Evolutionary conservation across 2,329 filamentous ascomycete species (phyloP).

Genomic region (Ciborinia camelliae): DNA sequence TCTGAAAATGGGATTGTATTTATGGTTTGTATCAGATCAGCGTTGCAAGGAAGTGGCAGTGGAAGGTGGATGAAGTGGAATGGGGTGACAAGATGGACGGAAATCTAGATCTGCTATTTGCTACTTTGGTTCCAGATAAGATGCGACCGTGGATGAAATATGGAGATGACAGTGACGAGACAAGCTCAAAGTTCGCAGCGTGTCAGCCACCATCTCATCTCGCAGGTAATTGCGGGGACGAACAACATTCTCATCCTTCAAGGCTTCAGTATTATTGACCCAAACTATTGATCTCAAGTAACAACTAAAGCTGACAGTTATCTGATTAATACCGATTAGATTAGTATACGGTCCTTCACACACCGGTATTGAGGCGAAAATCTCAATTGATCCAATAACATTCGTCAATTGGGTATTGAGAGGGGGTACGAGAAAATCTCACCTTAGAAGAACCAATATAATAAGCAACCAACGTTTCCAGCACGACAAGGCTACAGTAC

Average conservation of each 20-base stretch:
- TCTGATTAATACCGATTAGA: conserved; percentile 1
- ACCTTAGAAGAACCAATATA: conserved; percentile 1
- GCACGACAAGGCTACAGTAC: conserved; percentile 18
- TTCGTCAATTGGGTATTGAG: neutral
- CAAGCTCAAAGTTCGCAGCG: neutral
- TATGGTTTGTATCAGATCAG: conserved; percentile 3
- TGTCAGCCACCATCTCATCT: conserved; percentile 6
- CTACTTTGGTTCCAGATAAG: neutral
- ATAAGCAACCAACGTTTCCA: conserved; percentile 9
- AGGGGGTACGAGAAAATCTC: neutral
- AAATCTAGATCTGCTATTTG: conserved; percentile 3
- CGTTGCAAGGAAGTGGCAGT: neutral
- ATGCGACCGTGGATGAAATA: neutral
- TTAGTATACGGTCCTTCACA: neutral
- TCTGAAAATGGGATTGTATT: neutral
- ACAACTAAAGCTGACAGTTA: neutral
- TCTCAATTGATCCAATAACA: neutral
- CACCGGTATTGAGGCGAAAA: conserved; percentile 19
- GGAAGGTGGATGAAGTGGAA: neutral
- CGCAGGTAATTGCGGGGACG: neutral
- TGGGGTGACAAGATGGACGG: neutral
- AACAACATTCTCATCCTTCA: neutral
- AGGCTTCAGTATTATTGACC: neutral
- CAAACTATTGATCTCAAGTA: neutral
- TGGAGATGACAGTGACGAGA: neutral